phyloP scores from a whole-genome alignment of 2,329 filamentous ascomycete species.

The Colletotrichum musae region DNA sequence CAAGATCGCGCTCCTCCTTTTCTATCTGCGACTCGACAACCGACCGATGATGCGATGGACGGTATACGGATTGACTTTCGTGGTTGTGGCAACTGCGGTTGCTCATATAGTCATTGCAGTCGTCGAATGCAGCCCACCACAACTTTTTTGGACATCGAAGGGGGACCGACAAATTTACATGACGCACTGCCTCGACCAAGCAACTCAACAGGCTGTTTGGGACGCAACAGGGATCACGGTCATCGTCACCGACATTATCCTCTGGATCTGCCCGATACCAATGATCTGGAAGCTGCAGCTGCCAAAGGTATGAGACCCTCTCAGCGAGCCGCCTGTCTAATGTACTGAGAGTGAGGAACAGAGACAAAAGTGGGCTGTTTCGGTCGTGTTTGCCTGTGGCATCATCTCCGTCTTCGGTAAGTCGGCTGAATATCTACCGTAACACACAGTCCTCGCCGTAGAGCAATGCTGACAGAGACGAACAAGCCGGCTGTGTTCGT shows the following conservation, averaged over 20 bases:
- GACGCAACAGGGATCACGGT: slow-evolving; percentile 19
- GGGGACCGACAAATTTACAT: neutral
- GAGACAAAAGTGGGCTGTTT: slow-evolving; percentile 26
- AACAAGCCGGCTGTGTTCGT: slow-evolving; percentile 19
- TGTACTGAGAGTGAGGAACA: neutral
- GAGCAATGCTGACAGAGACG: neutral
- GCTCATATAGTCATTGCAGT: slow-evolving; percentile 10
- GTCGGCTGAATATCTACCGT: neutral
- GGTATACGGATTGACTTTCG: slow-evolving; percentile 4
- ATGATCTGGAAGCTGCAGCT: slow-evolving; percentile 26
- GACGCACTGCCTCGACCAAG: slow-evolving; percentile 7
- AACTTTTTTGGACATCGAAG: slow-evolving; percentile 21
- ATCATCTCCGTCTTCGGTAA: slow-evolving; percentile 19
- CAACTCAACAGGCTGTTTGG: slow-evolving; percentile 16
- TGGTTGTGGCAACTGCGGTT: slow-evolving; percentile 2
- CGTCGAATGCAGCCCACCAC: slow-evolving; percentile 7
- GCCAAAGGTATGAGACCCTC: neutral
- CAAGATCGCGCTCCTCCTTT: slow-evolving; percentile 23
- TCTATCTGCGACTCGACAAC: slow-evolving; percentile 28
- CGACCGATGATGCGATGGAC: slow-evolving; percentile 24
- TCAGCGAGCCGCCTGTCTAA: neutral
- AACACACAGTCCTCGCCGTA: too few species aligned
- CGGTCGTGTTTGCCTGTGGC: slow-evolving; percentile 18
- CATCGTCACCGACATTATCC: slow-evolving; percentile 24
- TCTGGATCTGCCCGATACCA: slow-evolving; percentile 24